phyloP scores from a whole-genome alignment of 192 early-diverging fungal species.

The Dispira parvispora region DNA sequence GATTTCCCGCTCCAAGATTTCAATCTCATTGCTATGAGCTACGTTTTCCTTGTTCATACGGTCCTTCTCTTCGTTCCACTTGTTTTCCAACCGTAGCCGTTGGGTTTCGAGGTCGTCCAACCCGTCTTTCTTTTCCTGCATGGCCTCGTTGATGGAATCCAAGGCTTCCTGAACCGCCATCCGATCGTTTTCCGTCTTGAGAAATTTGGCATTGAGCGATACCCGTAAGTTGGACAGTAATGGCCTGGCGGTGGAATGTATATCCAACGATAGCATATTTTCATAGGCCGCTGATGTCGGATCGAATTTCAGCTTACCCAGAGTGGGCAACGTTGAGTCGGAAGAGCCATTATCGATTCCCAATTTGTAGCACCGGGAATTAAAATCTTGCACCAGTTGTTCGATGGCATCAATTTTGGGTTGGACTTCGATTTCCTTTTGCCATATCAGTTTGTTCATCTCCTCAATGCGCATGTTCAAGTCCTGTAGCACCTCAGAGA shows the following conservation, averaged over 20 bases:
- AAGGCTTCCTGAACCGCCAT: conserved; percentile 29
- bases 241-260: conserved; percentile 16
- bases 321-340: conserved; percentile 4
- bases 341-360: background rate
- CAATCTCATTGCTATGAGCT: conserved; percentile 1
- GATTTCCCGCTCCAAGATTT: conserved; percentile 1
- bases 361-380: conserved; percentile 15
- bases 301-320: conserved; percentile 4
- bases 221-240: conserved; percentile 16
- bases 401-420: conserved; percentile 44
- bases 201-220: conserved; percentile 20
- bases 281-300: conserved; percentile 8
- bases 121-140: conserved; percentile 26
- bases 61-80: conserved; percentile 29
- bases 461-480: conserved; percentile 38
- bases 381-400: conserved; percentile 32
- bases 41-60: conserved; percentile 11
- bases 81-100: conserved; percentile 19
- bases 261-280: conserved; percentile 7
- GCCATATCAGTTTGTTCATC: conserved; percentile 36
- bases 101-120: conserved; percentile 18
- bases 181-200: conserved; percentile 19
- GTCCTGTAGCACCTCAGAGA: conserved; percentile 31
- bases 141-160: conserved; percentile 20
- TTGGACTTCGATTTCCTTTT: conserved; percentile 49